These are phyloP conservation scores for Phytophthora pisi DNA, from an alignment of 352 stramenopile genomes.

Conservation along the genomic window DNA sequence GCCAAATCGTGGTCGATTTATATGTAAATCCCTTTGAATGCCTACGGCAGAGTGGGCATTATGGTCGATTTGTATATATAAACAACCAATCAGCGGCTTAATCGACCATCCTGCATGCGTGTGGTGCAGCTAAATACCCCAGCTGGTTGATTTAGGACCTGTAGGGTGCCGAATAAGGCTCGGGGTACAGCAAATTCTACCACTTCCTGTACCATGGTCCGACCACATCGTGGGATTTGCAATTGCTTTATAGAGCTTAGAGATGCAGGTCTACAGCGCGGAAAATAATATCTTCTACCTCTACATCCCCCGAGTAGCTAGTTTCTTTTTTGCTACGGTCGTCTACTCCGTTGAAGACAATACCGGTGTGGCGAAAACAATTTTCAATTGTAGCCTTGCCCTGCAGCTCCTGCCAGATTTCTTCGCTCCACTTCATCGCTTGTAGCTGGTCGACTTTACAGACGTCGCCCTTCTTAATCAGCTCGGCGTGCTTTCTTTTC, in stretches of 20 bases:
- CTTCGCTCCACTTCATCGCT: background rate
- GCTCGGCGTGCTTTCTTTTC: background rate
- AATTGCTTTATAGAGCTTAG: background rate
- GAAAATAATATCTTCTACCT: conserved; percentile 11
- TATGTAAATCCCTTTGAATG: too few relatives aligned
- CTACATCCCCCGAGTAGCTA: conserved; percentile 2
- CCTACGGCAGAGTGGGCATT: too few relatives aligned
- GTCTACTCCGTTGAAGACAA: conserved; percentile 13
- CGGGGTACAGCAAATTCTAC: background rate
- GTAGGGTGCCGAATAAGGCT: too few relatives aligned
- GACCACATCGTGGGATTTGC: background rate
- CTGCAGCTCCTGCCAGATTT: background rate
- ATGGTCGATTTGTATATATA: too few relatives aligned
- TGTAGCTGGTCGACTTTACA: background rate
- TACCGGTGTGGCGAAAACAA: conserved; percentile 18
- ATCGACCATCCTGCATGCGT: too few relatives aligned
- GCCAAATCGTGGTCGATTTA: too few relatives aligned
- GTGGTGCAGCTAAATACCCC: too few relatives aligned
- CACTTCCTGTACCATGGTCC: background rate
- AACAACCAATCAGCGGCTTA: too few relatives aligned
- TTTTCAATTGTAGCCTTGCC: conserved; percentile 3
- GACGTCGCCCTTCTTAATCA: background rate
- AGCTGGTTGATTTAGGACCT: too few relatives aligned
- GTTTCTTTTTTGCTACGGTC: background rate
- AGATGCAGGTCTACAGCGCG: background rate